These are phyloP conservation scores for Coffea canephora DNA, from an alignment of 257 asterid species.

Conservation along the genomic window DNA sequence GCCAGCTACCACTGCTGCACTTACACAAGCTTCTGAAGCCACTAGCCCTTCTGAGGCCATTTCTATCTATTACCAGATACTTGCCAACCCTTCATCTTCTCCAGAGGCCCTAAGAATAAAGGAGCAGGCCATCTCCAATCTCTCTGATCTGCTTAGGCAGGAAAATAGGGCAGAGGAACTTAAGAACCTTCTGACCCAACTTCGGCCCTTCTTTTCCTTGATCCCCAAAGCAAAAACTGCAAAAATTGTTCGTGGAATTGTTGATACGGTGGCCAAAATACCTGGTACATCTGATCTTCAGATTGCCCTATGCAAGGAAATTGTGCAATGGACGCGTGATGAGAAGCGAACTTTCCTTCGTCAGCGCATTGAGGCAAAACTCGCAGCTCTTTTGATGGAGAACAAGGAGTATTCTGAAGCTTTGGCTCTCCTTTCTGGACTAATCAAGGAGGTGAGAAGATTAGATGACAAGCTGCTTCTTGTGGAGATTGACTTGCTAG, in stretches of 20 bases:
- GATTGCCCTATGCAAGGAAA: constrained; percentile 45
- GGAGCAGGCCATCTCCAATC: constrained; percentile 44
- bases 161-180: constrained; percentile 40
- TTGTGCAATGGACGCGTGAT: constrained; percentile 43
- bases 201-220: constrained; percentile 41
- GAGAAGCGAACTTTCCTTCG: constrained; percentile 53
- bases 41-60: constrained; percentile 37
- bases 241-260: constrained; percentile 41
- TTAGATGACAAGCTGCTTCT: constrained; percentile 48
- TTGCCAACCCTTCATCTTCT: constrained; percentile 41
- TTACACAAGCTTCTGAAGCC: constrained; percentile 43
- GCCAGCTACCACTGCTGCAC: constrained; percentile 39
- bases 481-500: constrained; percentile 47
- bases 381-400: constrained; percentile 48
- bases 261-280: constrained; percentile 42
- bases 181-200: constrained; percentile 28
- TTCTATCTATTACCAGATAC: constrained; percentile 33
- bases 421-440: constrained; percentile 38
- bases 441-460: constrained; percentile 46
- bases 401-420: constrained; percentile 45
- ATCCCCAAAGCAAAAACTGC: constrained; percentile 52
- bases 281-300: constrained; percentile 46
- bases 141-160: constrained; percentile 43
- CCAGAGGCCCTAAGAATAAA: constrained; percentile 41
- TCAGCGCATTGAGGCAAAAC: constrained; percentile 46